Evolutionary conservation across 768 basidiomycete species (phyloP), one percentile per base, ranked within the genome.

Genomic region (Boletus vermiculosoides): DNA sequence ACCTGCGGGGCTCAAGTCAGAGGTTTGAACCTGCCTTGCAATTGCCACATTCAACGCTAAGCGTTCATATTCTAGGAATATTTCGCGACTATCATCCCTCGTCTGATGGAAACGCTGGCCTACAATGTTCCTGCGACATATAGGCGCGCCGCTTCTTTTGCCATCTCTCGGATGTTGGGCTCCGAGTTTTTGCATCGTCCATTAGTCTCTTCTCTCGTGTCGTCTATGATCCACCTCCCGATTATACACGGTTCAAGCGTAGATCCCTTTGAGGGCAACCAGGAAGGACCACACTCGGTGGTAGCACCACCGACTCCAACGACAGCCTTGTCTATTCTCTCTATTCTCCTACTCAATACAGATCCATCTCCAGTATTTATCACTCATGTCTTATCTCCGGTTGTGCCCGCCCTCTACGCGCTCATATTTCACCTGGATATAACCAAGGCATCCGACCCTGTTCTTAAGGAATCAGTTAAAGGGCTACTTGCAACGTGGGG

Each of bases 351-450:
- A 3, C 79, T 85, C 6, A 90, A 94, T 61, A 83, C 86, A 6
- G 91, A 95, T 60, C 92, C 92, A 6, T 87, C 90, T 4, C 88
- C 92, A 0, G 69, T 73, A 3, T 77, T 92, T 41, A 79, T 92
- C 40, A 78, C 84, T 0, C 68, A 75, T 20, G 64, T 93, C 8
- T 67, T 94, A 10, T 85, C 87, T 1, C 90, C 91, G 0, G 81
- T 95, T 34, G 61, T 88, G 0, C 73, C 86, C 0, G 71, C 81
- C 1, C 70, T 96, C 8, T 93, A 92, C 69, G 77, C 84, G 2
- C 73, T 94, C 2, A 71, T 80, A 4, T 78, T 76, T 55, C 74
- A 83, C 55, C 65, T 93, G 10, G 79, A 84, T 30, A 72, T 68
- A 23, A 68, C 71, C 30, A 87, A 81, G 63, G 78, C 84, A 3